These are phyloP conservation scores for Cryphonectria japonica DNA, from an alignment of 2,329 filamentous ascomycete genomes.

Conservation along the genomic window DNA sequence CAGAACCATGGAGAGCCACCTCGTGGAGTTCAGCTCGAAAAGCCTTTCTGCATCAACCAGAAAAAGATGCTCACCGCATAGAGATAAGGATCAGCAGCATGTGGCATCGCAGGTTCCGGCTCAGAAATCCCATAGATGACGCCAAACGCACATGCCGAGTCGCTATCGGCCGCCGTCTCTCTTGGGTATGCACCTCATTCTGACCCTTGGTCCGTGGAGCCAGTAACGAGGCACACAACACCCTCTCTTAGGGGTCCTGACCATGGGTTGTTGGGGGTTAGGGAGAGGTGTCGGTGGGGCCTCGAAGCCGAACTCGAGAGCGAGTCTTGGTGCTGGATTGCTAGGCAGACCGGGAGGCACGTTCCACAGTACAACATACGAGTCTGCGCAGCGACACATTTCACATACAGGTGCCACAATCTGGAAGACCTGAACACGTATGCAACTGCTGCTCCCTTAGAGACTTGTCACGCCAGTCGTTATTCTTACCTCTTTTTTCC, in stretches of 20 bases:
- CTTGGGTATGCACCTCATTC: not conserved
- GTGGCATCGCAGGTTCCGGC: not conserved
- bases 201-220: not conserved
- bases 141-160: not conserved
- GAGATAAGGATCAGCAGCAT: slow-evolving; percentile 4
- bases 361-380: not conserved
- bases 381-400: not conserved
- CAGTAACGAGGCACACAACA: not conserved
- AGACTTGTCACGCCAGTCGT: not conserved
- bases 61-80: not conserved
- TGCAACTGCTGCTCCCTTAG: not conserved
- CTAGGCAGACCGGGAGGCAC: too few relatives aligned
- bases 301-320: not conserved
- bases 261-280: not conserved
- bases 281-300: not conserved
- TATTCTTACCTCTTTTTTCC: not conserved
- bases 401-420: not conserved
- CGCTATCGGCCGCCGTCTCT: not conserved
- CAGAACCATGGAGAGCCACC: not conserved
- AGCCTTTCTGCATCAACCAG: not conserved
- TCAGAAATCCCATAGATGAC: not conserved
- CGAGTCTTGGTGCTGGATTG: not conserved
- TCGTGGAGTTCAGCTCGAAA: not conserved
- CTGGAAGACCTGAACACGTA: slow-evolving; percentile 10
- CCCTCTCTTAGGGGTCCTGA: not conserved